Percentiles rank a stretch among this genome's conserved stretches.
phyloP scores from a whole-genome alignment of 495 filamentous ascomycete species.

The Clavariopsis aquatica region DNA sequence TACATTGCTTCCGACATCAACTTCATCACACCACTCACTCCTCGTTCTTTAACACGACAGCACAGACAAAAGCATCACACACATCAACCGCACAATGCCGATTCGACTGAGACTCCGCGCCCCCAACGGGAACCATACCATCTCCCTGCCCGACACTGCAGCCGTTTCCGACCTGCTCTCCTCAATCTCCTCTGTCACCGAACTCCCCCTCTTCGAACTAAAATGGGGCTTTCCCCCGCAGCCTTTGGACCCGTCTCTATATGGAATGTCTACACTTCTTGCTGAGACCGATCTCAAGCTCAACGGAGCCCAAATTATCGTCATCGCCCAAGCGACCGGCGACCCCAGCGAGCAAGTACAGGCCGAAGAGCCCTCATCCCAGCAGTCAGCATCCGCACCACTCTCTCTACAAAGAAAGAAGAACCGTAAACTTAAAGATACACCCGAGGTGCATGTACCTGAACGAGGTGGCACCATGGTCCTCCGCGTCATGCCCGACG shows the following conservation, averaged over 20 bases:
- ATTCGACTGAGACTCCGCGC: conserved; percentile 68
- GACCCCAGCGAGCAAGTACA: conserved; percentile 10
- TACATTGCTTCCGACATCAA: conserved; percentile 7
- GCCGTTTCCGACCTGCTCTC: conserved; percentile 63
- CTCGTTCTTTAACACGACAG: background rate
- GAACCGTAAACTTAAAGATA: conserved; percentile 54
- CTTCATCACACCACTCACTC: background rate
- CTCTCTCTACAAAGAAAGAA: conserved; percentile 47
- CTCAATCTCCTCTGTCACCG: conserved; percentile 59
- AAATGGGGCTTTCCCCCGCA: conserved; percentile 88
- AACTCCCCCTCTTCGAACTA: conserved; percentile 62
- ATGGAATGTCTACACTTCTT: conserved; percentile 52
- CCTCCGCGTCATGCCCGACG: conserved; percentile 93
- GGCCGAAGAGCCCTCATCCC: background rate
- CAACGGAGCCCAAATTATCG: conserved; percentile 79
- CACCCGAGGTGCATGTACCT: conserved; percentile 68
- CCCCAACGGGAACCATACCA: conserved; percentile 60
- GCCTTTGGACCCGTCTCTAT: conserved; percentile 60
- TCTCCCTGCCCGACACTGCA: conserved; percentile 65
- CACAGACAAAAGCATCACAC: background rate
- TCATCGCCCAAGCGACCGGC: conserved; percentile 53
- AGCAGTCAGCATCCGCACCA: conserved; percentile 31
- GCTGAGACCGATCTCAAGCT: conserved; percentile 64
- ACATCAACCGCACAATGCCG: conserved; percentile 9
- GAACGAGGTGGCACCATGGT: conserved; percentile 66